Evolutionary conservation across 228 moss, liverwort and hornwort genomes (phyloP), one percentile per base, ranked within the genome.

Genomic region (Sphagnum fallax): DNA sequence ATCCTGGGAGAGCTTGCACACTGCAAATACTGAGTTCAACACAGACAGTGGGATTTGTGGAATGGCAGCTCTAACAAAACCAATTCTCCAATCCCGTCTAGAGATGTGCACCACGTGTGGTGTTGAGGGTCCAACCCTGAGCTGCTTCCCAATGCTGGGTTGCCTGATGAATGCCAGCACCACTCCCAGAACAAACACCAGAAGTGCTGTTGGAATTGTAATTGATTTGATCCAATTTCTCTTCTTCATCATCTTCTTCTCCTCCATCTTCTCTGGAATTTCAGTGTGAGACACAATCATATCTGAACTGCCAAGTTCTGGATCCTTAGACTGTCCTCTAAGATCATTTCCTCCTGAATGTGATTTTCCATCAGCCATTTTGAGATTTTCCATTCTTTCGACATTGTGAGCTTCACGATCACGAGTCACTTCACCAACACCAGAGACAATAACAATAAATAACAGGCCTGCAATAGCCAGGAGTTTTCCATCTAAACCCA

Each of bases 1-100:
- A 62, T 95, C 95, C 50, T 83, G 79, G n/a, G 92, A 95, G 18
- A 95, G 83, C 73, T 89, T 92, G 84, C 89, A 87, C 6, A 79
- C 73, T 16, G 92, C 92, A n/a, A 95, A 79, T 18, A 92, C 92
- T 13, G 95, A 95, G 63, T 89, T 92, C 58, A 95, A 78, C 16
- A 92, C 69, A 6, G 90, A 88, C 6, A 92, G 85, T 0, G 92
- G 92, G 47, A 95, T 87, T 62, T 95, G 89, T 4, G 87, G 92
- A 49, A 92, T 73, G 1, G 90, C 90, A 10, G 87, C 92, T 53
- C 85, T 75, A 11, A 87, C 0, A 14, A 95, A 87, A 47, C 95
- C 95, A n/a, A 74, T 78, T 70, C 72, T 80, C 95, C 95, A 95
- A 67, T 92, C 95, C 50, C 76, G 66, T 65, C 65, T 66, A 4